Evolutionary conservation across 441 rosid genomes (phyloP).

Genomic region (Croton laevigatus): DNA sequence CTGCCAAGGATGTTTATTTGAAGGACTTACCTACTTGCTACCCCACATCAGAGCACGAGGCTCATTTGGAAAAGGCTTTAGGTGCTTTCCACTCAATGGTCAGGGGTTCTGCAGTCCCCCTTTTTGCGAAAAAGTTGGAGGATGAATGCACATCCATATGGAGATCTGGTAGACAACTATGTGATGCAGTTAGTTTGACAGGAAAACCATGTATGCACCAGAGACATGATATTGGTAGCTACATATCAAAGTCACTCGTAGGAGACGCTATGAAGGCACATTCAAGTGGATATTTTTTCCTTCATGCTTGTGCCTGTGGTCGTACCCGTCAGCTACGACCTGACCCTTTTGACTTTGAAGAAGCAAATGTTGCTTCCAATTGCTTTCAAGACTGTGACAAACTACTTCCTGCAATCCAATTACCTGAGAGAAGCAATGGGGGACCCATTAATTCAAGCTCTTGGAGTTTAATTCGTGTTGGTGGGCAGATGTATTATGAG

Average conservation of each 20-base stretch:
- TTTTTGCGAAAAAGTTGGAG: constrained; percentile 56
- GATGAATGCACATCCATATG: constrained; percentile 73
- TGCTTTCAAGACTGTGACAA: constrained; percentile 72
- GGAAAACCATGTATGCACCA: constrained; percentile 81
- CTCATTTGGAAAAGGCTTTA: constrained; percentile 60
- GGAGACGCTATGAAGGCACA: constrained; percentile 44
- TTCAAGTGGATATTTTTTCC: constrained; percentile 75
- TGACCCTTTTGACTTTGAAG: constrained; percentile 76
- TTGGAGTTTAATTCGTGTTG: constrained; percentile 76
- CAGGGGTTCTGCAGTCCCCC: constrained; percentile 67
- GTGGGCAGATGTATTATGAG: constrained; percentile 67
- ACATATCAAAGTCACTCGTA: constrained; percentile 23
- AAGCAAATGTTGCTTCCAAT: constrained; percentile 52
- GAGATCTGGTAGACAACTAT: constrained; percentile 82
- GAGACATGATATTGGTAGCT: constrained; percentile 43
- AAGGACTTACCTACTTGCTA: constrained; percentile 69
- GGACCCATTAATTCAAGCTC: constrained; percentile 63
- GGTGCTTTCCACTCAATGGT: constrained; percentile 65
- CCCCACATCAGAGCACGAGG: constrained; percentile 66
- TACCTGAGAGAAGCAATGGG: constrained; percentile 38
- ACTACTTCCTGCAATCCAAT: constrained; percentile 53
- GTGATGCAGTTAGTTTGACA: constrained; percentile 88
- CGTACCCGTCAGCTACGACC: constrained; percentile 57
- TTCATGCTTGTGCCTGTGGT: constrained; percentile 91
- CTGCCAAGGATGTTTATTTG: constrained; percentile 72